Conservation (phyloP, 1,284 basidiomycete species). For the Papiliotrema flavescens region DNA sequence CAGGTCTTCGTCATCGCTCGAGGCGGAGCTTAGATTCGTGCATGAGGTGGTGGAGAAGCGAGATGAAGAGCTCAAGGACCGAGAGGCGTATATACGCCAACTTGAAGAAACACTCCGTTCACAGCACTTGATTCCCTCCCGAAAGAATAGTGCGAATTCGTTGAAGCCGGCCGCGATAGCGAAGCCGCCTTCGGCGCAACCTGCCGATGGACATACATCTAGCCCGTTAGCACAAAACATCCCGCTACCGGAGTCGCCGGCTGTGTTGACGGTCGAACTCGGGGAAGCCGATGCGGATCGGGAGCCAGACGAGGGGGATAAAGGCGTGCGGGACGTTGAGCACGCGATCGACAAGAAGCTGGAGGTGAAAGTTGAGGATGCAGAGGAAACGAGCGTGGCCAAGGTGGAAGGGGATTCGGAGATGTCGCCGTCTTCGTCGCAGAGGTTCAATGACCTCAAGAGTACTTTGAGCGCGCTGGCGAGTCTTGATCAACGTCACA, state of each 20-base stretch:
- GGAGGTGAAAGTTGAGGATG: not conserved
- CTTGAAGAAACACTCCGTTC: slow-evolving; percentile 60
- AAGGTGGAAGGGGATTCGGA: not conserved
- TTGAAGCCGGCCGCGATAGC: not conserved
- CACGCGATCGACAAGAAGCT: too few species aligned
- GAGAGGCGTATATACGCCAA: slow-evolving; percentile 75
- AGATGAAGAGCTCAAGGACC: slow-evolving; percentile 69
- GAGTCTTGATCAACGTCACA: not conserved
- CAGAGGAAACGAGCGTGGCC: not conserved
- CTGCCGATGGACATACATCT: too few species aligned
- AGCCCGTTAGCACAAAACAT: not conserved
- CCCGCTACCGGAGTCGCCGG: not conserved
- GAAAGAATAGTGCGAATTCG: slow-evolving; percentile 22
- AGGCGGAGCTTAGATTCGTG: slow-evolving; percentile 61
- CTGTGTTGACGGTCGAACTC: not conserved
- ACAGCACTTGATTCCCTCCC: slow-evolving; percentile 36
- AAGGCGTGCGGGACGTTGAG: too few species aligned
- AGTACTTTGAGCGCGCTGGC: not conserved
- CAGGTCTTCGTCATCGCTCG: slow-evolving; percentile 74
- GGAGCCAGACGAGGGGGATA: too few species aligned
- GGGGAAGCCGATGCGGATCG: too few species aligned
- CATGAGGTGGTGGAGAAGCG: slow-evolving; percentile 66
- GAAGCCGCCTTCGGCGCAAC: too few species aligned
- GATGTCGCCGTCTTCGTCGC: not conserved
- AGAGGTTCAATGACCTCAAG: slow-evolving; percentile 1